Base-by-base conservation (phyloP, 495 filamentous ascomycete genomes). In the Aspergillus cavernicola region DNA sequence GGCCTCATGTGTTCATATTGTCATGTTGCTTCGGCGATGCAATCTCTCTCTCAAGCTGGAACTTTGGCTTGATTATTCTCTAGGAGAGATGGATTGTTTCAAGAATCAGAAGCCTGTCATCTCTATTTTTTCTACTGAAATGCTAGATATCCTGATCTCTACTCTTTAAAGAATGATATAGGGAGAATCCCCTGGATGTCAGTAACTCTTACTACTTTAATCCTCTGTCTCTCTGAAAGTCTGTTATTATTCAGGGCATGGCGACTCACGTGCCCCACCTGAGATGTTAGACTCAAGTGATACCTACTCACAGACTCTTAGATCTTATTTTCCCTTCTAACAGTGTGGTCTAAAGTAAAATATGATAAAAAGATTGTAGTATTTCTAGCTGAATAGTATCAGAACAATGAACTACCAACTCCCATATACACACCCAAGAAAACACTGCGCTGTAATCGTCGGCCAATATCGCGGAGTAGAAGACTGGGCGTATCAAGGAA, bases 241-340 rank as follows among this genome's bases (percentile, higher is more conserved):
- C 31, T 11, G 12, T 10, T n/a, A 18, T 38, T 24, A 50, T 20
- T 44, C 54, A 57, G 54, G 53, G 52, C 52, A 50, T 37, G 44
- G n/a, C 22, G 29, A 20, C 45, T 50, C 53, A 55, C 53, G 53
- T 50, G 53, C 37, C 20, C 40, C 20, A 26, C 22, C 24, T 44
- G 13, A 20, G 4, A 7, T 50, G 32, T 44, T 20, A 52, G 38
- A n/a, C n/a, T 44, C 50, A 52, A 19, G 39, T 52, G 50, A 52
- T 39, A 50, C 31, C 20, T 29, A 31, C 42, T 45, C 24, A 29
- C 4, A 29, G 9, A 5, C 4, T 29, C 26, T 29, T 9, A 29
- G 5, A 4, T 9, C 9, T 29, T 9, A 29, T 29, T 9, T 29
- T 29, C 26, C 26, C 26, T 29, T 29, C 26, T 9, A 9, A 5